These are phyloP conservation scores for Pichia cactophila DNA, from an alignment of 1,139 yeast genomes.

Conservation along the genomic window DNA sequence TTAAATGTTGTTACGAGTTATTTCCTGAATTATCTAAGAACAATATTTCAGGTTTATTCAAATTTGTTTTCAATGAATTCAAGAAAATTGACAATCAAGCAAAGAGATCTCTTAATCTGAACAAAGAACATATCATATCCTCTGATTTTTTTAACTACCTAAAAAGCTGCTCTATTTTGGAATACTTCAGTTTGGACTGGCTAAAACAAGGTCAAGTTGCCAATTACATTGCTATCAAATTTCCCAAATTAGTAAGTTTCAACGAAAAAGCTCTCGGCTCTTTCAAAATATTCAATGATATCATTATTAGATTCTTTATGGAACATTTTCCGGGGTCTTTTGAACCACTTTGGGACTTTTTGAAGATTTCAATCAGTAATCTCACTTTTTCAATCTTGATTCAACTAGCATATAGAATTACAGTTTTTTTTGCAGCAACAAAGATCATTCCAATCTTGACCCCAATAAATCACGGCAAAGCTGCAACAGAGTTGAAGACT, in stretches of 20 bases:
- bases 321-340: conserved; percentile 48
- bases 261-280: conserved; percentile 12
- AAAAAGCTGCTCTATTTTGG: conserved; percentile 7
- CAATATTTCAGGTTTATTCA: conserved; percentile 29
- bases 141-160: conserved; percentile 10
- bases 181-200: conserved; percentile 1
- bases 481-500: neutral
- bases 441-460: conserved; percentile 81
- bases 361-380: conserved; percentile 61
- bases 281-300: conserved; percentile 16
- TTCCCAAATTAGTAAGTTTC: conserved; percentile 11
- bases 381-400: conserved; percentile 76
- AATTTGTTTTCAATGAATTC: conserved; percentile 35
- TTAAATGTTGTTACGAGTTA: conserved; percentile 84
- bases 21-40: conserved; percentile 70
- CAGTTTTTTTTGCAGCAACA: conserved; percentile 89
- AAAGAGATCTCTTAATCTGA: conserved; percentile 14
- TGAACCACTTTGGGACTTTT: conserved; percentile 63
- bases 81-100: conserved; percentile 28
- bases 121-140: conserved; percentile 5
- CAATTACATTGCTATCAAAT: conserved; percentile 8
- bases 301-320: conserved; percentile 22
- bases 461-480: conserved; percentile 20
- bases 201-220: conserved; percentile 3
- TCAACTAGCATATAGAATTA: conserved; percentile 75